These are phyloP conservation scores for Kurtzmaniella quercitrusa DNA, from an alignment of 1,139 yeast species.

Conservation along the genomic window DNA sequence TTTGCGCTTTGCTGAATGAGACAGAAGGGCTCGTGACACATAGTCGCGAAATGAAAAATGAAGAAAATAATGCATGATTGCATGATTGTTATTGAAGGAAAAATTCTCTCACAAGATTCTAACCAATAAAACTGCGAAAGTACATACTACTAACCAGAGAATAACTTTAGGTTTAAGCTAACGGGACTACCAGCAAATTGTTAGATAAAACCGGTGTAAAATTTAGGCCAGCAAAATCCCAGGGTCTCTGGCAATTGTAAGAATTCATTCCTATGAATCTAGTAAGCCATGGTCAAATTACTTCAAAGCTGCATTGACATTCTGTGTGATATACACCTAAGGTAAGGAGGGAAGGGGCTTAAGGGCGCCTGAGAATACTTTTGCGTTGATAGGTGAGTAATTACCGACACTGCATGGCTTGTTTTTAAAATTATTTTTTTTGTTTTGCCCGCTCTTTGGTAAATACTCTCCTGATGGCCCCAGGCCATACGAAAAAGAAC, in stretches of 20 bases:
- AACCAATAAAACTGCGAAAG: not conserved
- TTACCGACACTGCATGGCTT: not conserved
- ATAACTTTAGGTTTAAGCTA: too few species aligned
- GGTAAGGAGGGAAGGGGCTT: not conserved
- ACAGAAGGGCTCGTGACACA: not conserved
- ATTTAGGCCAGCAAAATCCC: too few species aligned
- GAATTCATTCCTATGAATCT: too few species aligned
- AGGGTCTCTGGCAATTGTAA: too few species aligned
- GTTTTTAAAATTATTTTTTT: not conserved
- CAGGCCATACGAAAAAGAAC: too few species aligned
- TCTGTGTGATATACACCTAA: not conserved
- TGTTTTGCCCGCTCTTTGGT: not conserved
- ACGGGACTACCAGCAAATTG: too few species aligned
- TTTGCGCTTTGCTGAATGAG: too few species aligned
- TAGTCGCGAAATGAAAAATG: not conserved
- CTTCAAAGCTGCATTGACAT: too few species aligned
- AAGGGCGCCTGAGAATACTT: not conserved
- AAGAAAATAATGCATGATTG: not conserved
- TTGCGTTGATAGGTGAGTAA: not conserved
- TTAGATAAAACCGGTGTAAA: too few species aligned
- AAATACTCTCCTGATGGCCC: not conserved
- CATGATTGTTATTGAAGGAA: not conserved
- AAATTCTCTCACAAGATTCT: not conserved
- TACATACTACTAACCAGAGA: too few species aligned
- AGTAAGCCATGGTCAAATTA: too few species aligned